These are phyloP conservation scores for Aspergillus ellipticus DNA, from an alignment of 495 filamentous ascomycete genomes.

Conservation along the genomic window DNA sequence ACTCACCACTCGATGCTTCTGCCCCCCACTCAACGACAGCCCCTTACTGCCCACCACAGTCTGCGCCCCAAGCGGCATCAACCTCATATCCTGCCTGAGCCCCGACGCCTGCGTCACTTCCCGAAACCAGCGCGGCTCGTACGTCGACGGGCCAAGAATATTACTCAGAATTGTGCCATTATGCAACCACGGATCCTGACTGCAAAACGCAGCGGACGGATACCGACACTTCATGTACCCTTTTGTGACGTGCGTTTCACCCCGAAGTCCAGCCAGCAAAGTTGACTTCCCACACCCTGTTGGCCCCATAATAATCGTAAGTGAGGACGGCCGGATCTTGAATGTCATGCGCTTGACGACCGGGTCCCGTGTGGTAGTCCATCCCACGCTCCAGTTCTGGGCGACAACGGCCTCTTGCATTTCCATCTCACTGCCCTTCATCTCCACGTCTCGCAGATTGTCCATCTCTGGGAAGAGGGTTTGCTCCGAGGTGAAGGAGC, in stretches of 20 bases:
- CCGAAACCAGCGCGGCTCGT: background rate
- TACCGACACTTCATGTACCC: background rate
- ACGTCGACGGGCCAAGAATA: background rate
- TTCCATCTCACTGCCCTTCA: background rate
- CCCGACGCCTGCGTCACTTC: background rate
- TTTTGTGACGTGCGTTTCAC: background rate
- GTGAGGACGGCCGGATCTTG: background rate
- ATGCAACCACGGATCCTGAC: background rate
- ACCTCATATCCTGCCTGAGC: background rate
- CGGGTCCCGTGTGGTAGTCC: background rate
- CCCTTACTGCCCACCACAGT: background rate
- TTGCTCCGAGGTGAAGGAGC: background rate
- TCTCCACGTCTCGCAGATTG: background rate
- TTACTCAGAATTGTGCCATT: background rate
- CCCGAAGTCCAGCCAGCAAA: background rate
- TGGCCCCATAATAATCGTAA: background rate
- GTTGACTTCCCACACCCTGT: background rate
- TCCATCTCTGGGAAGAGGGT: background rate
- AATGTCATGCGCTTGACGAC: background rate
- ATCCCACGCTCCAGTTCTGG: background rate
- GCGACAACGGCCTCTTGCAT: background rate
- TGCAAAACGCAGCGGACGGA: background rate
- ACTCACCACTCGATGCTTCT: background rate
- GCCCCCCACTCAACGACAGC: background rate
- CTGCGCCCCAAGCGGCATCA: background rate